phyloP scores from a whole-genome alignment of 2,329 filamentous ascomycete genomes.

The Ophiosphaerella korrae region DNA sequence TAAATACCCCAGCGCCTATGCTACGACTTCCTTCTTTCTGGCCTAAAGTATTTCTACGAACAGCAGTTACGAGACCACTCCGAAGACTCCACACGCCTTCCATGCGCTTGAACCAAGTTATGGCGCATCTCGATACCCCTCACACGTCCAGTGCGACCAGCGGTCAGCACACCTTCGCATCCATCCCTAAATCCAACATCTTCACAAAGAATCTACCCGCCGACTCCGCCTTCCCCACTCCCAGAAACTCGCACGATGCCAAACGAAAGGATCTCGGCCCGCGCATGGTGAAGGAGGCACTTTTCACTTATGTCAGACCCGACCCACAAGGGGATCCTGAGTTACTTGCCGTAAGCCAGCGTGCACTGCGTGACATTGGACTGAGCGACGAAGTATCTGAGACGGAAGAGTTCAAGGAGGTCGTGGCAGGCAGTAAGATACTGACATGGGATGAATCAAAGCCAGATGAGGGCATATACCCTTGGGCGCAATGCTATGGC shows the following conservation, averaged over 20 bases:
- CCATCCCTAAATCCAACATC: slow-evolving; percentile 67
- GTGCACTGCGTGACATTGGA: slow-evolving; percentile 80
- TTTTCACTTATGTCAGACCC: slow-evolving; percentile 91
- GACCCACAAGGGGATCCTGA: slow-evolving; percentile 74
- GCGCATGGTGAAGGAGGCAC: slow-evolving; percentile 79
- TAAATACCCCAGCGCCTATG: neutral
- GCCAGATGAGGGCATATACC: slow-evolving; percentile 69
- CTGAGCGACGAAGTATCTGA: slow-evolving; percentile 70
- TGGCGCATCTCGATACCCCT: slow-evolving; percentile 49
- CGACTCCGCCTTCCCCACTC: slow-evolving; percentile 79
- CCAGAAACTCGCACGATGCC: slow-evolving; percentile 78
- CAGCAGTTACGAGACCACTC: slow-evolving; percentile 4
- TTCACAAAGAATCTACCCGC: slow-evolving; percentile 73
- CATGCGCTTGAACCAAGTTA: slow-evolving; percentile 51
- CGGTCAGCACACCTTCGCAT: slow-evolving; percentile 47
- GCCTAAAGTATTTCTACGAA: slow-evolving; percentile 5
- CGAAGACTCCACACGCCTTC: slow-evolving; percentile 19
- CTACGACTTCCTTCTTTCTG: slow-evolving; percentile 13
- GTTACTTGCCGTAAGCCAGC: slow-evolving; percentile 78
- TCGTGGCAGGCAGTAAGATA: slow-evolving; percentile 82
- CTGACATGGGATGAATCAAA: slow-evolving; percentile 74
- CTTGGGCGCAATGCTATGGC: slow-evolving; percentile 98
- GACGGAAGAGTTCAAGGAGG: slow-evolving; percentile 74
- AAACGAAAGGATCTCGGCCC: slow-evolving; percentile 78
- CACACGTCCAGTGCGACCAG: slow-evolving; percentile 16